Base-by-base conservation (phyloP, 352 stramenopile species). In the Elongisporangium anandrum region DNA sequence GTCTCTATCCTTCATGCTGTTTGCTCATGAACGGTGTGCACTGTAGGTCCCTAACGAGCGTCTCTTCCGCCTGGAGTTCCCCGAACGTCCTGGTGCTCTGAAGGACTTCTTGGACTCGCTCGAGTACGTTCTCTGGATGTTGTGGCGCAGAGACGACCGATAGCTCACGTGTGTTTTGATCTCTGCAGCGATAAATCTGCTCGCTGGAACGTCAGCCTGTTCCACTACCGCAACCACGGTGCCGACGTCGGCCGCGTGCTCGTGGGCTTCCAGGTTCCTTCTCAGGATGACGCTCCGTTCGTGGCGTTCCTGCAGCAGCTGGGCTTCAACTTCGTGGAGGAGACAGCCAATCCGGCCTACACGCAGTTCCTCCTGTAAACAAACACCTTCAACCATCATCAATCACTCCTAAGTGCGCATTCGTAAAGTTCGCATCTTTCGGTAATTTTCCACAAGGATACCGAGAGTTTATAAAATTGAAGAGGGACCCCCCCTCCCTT, bases 221-320 rank as follows among this genome's bases (percentile, higher is more conserved):
- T 99, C 73, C 97, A 99, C 73, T 99, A 99, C 66, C 83, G 97
- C 60, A 99, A 99, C 73, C 96, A 99, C 66, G 97, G 97, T 56
- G 95, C 97, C 67, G 96, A 99, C 65, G 98, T 99, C 70, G 97
- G 97, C 38, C 85, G 96, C 49, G 96, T 99, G 23, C 75, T 99
- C 8, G 96, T 99, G 0, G 97, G 93, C 4, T 95, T 99, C 68
- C 95, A 99, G 70, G 95, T 98, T 13, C 73, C 81, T 4, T 57
- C 70, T 0, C 58, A 54, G 8, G 77, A 94, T n/a, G 66, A 87
- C 29, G 70, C 54, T 3, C 66, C 71, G 6, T 95, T 95, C 61
- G 29, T 65, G 8, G 56, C 66, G 23, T 96, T 95, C 63, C 61
- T 96, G 45, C 24, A 69, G 19, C 64, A 87, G 53, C 65, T 96